Evolutionary conservation across 345 rosid species (phyloP).

Genomic region (Psidium guajava): DNA sequence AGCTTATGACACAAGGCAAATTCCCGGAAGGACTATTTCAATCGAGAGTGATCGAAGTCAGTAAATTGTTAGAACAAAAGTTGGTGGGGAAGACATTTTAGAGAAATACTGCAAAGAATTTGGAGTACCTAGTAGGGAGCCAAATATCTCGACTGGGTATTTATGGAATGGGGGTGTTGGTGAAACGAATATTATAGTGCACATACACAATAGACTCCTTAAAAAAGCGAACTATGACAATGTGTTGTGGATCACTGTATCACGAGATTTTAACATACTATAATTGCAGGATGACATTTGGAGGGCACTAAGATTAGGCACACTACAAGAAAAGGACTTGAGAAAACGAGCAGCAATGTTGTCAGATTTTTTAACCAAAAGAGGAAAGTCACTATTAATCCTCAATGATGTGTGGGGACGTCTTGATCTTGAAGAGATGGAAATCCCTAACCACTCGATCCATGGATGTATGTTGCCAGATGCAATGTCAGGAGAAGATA

Average conservation of each 20-base stretch:
- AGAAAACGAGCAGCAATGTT: background rate
- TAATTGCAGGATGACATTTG: background rate
- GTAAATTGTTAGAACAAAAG: background rate
- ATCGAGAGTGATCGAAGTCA: background rate
- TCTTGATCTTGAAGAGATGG: background rate
- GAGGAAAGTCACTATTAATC: background rate
- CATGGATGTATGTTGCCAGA: background rate
- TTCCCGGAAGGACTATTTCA: background rate
- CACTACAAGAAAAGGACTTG: background rate
- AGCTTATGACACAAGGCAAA: rapidly evolving
- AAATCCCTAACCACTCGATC: background rate
- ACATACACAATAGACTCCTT: background rate
- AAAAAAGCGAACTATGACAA: background rate
- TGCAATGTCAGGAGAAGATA: background rate
- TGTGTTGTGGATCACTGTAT: background rate
- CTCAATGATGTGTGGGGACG: background rate
- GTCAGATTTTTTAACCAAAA: too few relatives aligned
- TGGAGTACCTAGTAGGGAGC: background rate
- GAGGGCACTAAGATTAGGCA: background rate
- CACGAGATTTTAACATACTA: background rate
- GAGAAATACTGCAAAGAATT: background rate
- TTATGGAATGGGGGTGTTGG: background rate
- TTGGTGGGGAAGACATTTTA: background rate
- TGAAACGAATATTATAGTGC: background rate
- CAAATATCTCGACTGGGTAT: background rate